phyloP scores from a whole-genome alignment of 108 stramenopile species.

The Epithemia pelagica region DNA sequence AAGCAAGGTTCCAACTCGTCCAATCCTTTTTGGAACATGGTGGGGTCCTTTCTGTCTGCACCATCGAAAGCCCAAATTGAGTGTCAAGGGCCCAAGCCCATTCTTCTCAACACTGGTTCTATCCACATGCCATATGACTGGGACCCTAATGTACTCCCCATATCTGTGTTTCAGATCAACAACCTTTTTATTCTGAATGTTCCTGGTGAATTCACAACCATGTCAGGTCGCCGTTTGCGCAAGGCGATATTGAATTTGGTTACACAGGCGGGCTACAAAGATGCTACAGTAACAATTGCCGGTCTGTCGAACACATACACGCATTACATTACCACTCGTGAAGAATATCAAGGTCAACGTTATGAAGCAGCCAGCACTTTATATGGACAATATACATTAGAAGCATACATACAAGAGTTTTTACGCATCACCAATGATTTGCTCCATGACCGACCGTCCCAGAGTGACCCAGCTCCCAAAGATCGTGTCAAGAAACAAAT shows the following conservation, averaged over 20 bases:
- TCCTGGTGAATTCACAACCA: slow-evolving; percentile 54
- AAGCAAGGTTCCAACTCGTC: slow-evolving; percentile 36
- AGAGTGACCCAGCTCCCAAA: slow-evolving; percentile 17
- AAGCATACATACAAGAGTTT: slow-evolving; percentile 46
- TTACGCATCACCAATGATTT: slow-evolving; percentile 29
- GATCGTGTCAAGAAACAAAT: slow-evolving; percentile 30
- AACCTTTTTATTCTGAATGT: slow-evolving; percentile 41
- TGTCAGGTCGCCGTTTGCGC: slow-evolving; percentile 54
- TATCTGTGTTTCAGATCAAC: slow-evolving; percentile 35
- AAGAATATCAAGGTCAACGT: slow-evolving; percentile 56
- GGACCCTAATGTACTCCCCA: slow-evolving; percentile 47
- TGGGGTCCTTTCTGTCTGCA: slow-evolving; percentile 30
- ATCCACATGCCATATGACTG: slow-evolving; percentile 39
- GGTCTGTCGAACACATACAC: slow-evolving; percentile 52
- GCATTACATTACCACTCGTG: slow-evolving; percentile 50
- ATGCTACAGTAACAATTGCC: slow-evolving; percentile 40
- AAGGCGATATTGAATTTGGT: slow-evolving; percentile 16
- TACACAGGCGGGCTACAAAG: slow-evolving; percentile 15
- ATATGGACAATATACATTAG: slow-evolving; percentile 50
- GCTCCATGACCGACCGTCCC: slow-evolving; percentile 10
- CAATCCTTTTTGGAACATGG: slow-evolving; percentile 47
- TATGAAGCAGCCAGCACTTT: slow-evolving; percentile 60
- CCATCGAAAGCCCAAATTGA: slow-evolving; percentile 33
- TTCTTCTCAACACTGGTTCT: slow-evolving; percentile 49
- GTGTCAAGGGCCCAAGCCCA: slow-evolving; percentile 55